phyloP scores from a whole-genome alignment of 176 grass and related monocot genomes.

The sorghum (Sorghum bicolor) region DNA sequence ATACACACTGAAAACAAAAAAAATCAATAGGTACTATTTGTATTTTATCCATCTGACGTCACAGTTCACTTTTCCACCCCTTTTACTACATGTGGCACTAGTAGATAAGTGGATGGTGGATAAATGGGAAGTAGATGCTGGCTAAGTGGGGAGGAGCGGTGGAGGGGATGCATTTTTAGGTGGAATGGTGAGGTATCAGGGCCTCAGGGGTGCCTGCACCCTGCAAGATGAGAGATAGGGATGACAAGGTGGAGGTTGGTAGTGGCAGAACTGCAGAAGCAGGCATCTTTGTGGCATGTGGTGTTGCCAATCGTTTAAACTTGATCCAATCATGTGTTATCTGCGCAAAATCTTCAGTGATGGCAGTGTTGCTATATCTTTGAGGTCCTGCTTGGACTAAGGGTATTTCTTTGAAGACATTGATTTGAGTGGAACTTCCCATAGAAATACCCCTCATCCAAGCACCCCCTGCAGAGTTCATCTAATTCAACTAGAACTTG shows the following conservation, averaged over 20 bases:
- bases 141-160: background rate
- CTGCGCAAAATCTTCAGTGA: background rate
- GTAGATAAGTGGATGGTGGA: background rate
- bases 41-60: background rate
- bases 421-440: background rate
- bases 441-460: background rate
- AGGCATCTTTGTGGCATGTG: background rate
- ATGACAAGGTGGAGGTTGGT: background rate
- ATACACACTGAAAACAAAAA: background rate
- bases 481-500: background rate
- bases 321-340: background rate
- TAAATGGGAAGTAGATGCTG: background rate
- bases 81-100: background rate
- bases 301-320: background rate
- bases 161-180: background rate
- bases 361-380: background rate
- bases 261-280: background rate
- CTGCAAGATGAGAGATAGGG: background rate
- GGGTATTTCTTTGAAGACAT: background rate
- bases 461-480: background rate
- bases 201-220: background rate
- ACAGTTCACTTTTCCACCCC: background rate
- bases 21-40: background rate
- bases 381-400: background rate
- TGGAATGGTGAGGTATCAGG: background rate